Conservation (phyloP, 225 moss, liverwort and hornwort genomes). For the Polytrichum formosum region DNA sequence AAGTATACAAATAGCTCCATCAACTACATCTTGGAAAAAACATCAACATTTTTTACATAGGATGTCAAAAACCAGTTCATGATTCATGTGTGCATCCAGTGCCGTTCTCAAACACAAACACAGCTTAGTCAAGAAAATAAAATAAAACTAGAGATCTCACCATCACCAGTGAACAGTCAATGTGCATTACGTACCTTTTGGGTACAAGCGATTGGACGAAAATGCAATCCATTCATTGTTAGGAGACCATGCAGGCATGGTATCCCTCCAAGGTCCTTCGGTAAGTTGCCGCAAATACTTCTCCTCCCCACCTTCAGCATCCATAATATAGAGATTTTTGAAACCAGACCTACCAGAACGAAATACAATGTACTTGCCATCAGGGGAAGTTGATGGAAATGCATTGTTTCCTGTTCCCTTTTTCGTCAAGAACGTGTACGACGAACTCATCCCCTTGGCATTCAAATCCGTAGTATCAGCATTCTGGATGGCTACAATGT, state of each 20-base stretch:
- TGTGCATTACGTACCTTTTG: background rate
- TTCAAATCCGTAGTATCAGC: conserved; percentile 17
- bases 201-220: conserved; percentile 32
- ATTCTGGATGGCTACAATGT: conserved; percentile 35
- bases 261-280: conserved; percentile 46
- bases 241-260: conserved; percentile 55
- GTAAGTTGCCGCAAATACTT: conserved; percentile 37
- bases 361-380: conserved; percentile 50
- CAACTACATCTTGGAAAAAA: too few relatives aligned
- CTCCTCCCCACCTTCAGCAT: conserved; percentile 48
- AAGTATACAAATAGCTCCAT: too few relatives aligned
- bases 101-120: too few relatives aligned
- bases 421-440: conserved; percentile 27
- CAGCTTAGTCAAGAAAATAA: too few relatives aligned
- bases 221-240: conserved; percentile 59
- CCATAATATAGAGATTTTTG: conserved; percentile 59
- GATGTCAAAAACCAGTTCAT: too few relatives aligned
- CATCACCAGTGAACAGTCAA: too few relatives aligned
- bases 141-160: too few relatives aligned
- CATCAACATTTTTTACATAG: too few relatives aligned
- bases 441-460: conserved; percentile 6
- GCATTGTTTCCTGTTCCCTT: conserved; percentile 44
- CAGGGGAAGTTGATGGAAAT: conserved; percentile 51
- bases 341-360: conserved; percentile 43
- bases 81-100: too few relatives aligned